Base-by-base conservation (phyloP, 441 rosid species). In the Euphorbia corollata region DNA sequence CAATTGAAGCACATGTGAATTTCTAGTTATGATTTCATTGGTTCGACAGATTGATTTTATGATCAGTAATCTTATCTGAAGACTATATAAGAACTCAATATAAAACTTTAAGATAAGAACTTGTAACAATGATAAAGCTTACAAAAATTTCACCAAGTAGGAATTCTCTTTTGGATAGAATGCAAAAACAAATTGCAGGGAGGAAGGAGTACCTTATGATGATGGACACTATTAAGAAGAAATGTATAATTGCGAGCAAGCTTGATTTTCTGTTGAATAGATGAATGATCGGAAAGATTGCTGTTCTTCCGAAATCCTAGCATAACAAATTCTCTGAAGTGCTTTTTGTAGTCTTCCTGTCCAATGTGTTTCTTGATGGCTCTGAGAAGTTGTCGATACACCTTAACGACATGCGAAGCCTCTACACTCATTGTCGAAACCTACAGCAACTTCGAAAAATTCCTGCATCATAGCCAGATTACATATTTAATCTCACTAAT, bases 171-270 rank as follows among this genome's bases (percentile, higher is more conserved):
- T 27, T 27, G 4, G 32, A 27, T 27, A 27, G 1, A 27, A 27
- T 27, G 2, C 2, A 38, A 61, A 18, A 45, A 64, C n/a, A 30
- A 20, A 16, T 50, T 19, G 12, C 54, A 51, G 32, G 19, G 60
- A 11, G 30, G 58, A 51, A 34, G 8, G 19, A 27, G 27, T 71
- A 89, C 96, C 97, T 82, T 87, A 76, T 91, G 99, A 74, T 88
- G 87, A 73, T 91, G 96, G 63, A 91, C 88, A 67, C 89, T 86
- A 72, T 83, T 84, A 63, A 90, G 83, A 45, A 89, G 80, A 74
- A 69, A 82, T 1, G 87, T 76, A 71, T 91, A 89, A 48, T 89
- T 82, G 5, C 76, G 82, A 32, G 91, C 96, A 54, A 79, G 83
- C 72, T 79, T 86, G 23, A 87, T 70, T 73, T 80, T 89, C 78